Evolutionary conservation across 768 basidiomycete genomes (phyloP), one percentile per base, ranked within the genome.

Genomic region (Pleurotus citrinopileatus): DNA sequence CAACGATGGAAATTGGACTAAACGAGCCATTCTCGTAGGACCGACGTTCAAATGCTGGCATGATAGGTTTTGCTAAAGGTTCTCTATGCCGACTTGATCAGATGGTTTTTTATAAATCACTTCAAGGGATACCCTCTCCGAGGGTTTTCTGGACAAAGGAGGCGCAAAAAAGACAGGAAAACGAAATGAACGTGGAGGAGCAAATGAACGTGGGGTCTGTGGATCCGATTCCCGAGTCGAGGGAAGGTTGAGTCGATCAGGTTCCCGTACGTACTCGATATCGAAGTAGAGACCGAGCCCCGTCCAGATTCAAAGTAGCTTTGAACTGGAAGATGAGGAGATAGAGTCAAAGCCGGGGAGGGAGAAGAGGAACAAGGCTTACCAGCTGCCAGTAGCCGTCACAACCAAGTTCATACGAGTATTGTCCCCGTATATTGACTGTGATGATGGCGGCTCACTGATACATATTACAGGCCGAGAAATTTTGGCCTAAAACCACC

Each of bases 1-100:
- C 85, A 51, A 68, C 78, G 44, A 85, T 76, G 59, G 76, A 72
- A 19, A 73, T 63, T 4, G 75, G 66, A 42, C n/a, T 55, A 58
- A 23, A 61, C n/a, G 19, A 55, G 27, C n/a, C 48, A 32, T 29
- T 46, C 4, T 37, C 38, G 17, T 19, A 42, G 51, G 38, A 40
- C 15, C 57, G 25, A 37, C 23, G 9, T 15, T 26, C 20, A 42
- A 26, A 42, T 42, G 34, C 38, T 40, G 38, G 38, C 38, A 40
- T 40, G 38, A 40, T 40, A 32, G 45, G 4, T 56, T 42, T 50
- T 54, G 25, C 50, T 37, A 52, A 51, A 51, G 50, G 20, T 34
- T n/a, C n/a, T n/a, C n/a, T n/a, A 42, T 50, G 32, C 37, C 53
- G 37, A 52, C 42, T 23, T 51, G 42, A 44, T 29, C 26, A n/a